Evolutionary conservation across 495 filamentous ascomycete species (phyloP), one percentile per base, ranked within the genome.

Genomic region (Talaromyces borbonicus): DNA sequence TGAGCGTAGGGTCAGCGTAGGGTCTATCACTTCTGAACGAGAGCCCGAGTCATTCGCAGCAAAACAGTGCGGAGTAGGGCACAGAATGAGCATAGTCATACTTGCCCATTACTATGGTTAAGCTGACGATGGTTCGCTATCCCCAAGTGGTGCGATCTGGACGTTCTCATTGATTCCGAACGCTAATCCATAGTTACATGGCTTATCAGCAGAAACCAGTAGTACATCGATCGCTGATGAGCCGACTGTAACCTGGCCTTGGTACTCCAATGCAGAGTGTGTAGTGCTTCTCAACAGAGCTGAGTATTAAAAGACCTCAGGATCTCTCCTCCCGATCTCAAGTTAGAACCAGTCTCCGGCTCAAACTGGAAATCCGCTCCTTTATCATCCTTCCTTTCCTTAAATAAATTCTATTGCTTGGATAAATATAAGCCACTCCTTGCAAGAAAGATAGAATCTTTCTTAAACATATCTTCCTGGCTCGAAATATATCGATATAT

Each of bases 241-340:
- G n/a, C 26, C 15, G 20, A 41, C 14, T 41, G 38, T 41, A 41
- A 41, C 38, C 38, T 41, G 38, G 26, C 14, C 11, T 20, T 38
- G 35, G 16, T 22, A 38, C 22, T 22, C 18, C 35, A 38, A 38
- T 2, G 35, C 11, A 41, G n/a, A n/a, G n/a, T n/a, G n/a, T n/a
- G n/a, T n/a, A n/a, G n/a, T n/a, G n/a, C n/a, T n/a, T n/a, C n/a
- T n/a, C n/a, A n/a, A n/a, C n/a, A n/a, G n/a, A n/a, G 26, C 14
- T 22, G 38, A 15, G 22, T 41, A 41, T 41, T 24, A 24, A 41
- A 26, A 4, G 26, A 16, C 3, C 0, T 26, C 35, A 22, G 26
- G 19, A 15, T 11, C 2, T 7, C 38, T 23, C 26, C 15, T 26
- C 38, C 26, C n/a, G 22, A 41, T 26, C 8, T 23, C 26, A 15